These are phyloP conservation scores for Gonium pectorale DNA, from an alignment of 139 green algal species.

Conservation along the genomic window DNA sequence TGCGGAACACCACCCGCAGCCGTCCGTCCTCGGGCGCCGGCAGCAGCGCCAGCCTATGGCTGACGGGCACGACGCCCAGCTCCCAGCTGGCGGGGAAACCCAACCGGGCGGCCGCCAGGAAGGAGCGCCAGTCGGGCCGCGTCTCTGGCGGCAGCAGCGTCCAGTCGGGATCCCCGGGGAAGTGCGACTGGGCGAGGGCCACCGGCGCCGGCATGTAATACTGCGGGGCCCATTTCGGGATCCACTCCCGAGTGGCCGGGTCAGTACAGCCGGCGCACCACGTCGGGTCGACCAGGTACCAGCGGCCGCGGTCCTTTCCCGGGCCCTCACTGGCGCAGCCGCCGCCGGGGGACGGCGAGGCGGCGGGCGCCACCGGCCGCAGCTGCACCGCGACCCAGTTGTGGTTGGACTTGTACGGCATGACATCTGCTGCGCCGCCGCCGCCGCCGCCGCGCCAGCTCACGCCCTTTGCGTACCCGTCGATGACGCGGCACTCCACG, in stretches of 20 bases:
- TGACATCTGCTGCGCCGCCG: background rate
- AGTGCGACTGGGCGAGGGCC: background rate
- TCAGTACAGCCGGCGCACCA: background rate
- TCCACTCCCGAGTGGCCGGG: background rate
- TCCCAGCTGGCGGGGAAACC: background rate
- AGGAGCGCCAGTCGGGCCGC: background rate
- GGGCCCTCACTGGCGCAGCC: no score
- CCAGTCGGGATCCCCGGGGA: background rate
- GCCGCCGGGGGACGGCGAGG: no score
- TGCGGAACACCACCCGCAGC: background rate
- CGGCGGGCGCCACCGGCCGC: no score
- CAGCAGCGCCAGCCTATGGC: background rate
- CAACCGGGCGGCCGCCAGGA: background rate
- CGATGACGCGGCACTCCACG: background rate
- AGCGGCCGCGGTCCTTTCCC: background rate
- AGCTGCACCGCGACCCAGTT: background rate
- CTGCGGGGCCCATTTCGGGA: background rate
- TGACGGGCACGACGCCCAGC: background rate
- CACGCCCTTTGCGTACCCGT: background rate
- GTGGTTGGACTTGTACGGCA: background rate
- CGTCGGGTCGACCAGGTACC: slow-evolving; percentile 5
- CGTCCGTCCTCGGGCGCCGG: background rate
- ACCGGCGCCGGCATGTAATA: background rate
- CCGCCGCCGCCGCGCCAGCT: background rate
- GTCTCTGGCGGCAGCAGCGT: background rate